Evolutionary conservation across 768 basidiomycete species (phyloP).

Genomic region (Suillus weaverae): DNA sequence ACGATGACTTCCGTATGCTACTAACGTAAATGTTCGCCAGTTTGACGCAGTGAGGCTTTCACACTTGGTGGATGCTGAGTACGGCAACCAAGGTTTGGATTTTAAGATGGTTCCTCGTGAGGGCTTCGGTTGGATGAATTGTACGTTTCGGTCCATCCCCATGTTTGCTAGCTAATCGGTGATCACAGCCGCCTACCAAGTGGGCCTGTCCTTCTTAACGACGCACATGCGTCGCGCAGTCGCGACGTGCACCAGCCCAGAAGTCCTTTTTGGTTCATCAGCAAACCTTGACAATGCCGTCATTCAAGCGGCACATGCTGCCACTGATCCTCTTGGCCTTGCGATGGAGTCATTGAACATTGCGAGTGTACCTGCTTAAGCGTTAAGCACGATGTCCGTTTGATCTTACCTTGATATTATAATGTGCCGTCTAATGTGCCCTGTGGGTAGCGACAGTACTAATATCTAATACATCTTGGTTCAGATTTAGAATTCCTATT

Average conservation of each 20-base stretch:
- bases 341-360: constrained; percentile 56
- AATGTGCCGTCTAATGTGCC: constrained; percentile 1
- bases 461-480: background rate
- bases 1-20: background rate
- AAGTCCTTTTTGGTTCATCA: constrained; percentile 74
- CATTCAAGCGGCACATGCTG: constrained; percentile 34
- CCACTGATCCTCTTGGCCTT: constrained; percentile 58
- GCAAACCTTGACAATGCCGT: constrained; percentile 36
- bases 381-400: constrained; percentile 15
- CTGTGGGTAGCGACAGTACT: background rate
- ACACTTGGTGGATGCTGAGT: constrained; percentile 96
- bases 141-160: constrained; percentile 41
- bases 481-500: background rate
- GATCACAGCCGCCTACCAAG: constrained; percentile 84
- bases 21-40: constrained; percentile 33
- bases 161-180: constrained; percentile 4
- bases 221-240: constrained; percentile 95
- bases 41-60: constrained; percentile 97
- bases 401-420: constrained; percentile 3
- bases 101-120: constrained; percentile 97
- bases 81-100: constrained; percentile 94
- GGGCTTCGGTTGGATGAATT: constrained; percentile 99
- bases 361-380: constrained; percentile 19
- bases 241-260: constrained; percentile 90
- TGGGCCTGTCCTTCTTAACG: constrained; percentile 92